Conservation (phyloP, 23 red algal genomes). For the Chondrus crispus region DNA sequence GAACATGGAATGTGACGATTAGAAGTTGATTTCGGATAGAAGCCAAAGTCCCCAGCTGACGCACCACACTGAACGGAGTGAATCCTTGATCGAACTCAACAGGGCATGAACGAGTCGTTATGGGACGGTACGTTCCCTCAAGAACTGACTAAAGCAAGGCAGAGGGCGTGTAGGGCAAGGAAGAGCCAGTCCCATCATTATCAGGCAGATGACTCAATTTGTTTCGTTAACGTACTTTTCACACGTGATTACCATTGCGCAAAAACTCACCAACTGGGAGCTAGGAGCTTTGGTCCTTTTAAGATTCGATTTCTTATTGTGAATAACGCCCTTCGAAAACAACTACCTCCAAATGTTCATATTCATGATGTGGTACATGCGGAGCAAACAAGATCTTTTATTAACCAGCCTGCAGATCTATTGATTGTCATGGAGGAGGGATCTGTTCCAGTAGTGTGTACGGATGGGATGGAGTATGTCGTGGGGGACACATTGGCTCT, state of each 20-base stretch:
- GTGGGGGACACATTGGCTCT: not conserved
- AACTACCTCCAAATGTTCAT: not conserved
- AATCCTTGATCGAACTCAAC: not conserved
- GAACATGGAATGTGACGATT: not conserved
- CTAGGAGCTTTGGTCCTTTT: conserved; percentile 20
- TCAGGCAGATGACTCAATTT: not conserved
- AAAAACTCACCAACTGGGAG: not conserved
- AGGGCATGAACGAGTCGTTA: not conserved
- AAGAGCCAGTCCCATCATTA: not conserved
- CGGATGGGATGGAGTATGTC: not conserved
- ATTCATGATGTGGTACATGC: not conserved
- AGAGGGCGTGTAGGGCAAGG: not conserved
- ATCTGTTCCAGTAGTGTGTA: not conserved
- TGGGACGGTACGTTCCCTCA: not conserved
- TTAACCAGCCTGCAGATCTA: not conserved
- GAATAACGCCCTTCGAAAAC: not conserved
- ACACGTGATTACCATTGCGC: too few relatives aligned
- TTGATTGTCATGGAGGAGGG: not conserved
- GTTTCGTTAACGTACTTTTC: too few relatives aligned
- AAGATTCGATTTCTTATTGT: not conserved
- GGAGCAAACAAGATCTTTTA: not conserved
- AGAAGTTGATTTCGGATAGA: not conserved
- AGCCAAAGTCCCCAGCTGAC: not conserved
- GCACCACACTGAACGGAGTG: too few relatives aligned
- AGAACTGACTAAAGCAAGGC: not conserved